phyloP scores from a whole-genome alignment of 2,329 filamentous ascomycete genomes.

The Cercospora sp. region DNA sequence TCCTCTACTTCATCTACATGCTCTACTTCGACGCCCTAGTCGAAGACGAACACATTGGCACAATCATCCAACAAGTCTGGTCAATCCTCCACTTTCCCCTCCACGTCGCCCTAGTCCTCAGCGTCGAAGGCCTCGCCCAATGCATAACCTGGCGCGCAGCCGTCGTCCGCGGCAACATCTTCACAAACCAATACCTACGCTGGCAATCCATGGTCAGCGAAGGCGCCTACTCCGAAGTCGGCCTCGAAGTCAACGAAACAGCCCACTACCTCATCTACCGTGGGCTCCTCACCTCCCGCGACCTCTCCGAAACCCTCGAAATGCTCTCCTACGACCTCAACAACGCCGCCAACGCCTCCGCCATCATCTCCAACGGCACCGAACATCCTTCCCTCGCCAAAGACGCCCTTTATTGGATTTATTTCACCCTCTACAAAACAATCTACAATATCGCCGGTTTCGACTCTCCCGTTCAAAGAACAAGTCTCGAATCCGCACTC shows the following conservation, averaged over 20 bases:
- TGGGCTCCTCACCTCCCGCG: slow-evolving; percentile 16
- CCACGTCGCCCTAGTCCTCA: slow-evolving; percentile 27
- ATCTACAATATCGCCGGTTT: slow-evolving; percentile 24
- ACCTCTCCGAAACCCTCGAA: slow-evolving; percentile 14
- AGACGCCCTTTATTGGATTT: slow-evolving; percentile 15
- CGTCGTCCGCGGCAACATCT: slow-evolving; percentile 18
- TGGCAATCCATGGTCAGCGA: not conserved
- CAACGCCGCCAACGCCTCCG: slow-evolving; percentile 16
- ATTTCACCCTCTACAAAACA: slow-evolving; percentile 20
- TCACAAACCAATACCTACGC: slow-evolving; percentile 9
- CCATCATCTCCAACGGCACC: slow-evolving; percentile 12
- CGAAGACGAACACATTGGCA: slow-evolving; percentile 29
- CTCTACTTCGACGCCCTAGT: slow-evolving; percentile 31
- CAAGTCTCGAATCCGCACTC: not conserved
- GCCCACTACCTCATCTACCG: slow-evolving; percentile 19
- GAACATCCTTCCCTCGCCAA: slow-evolving; percentile 1
- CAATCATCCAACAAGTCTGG: slow-evolving; percentile 32
- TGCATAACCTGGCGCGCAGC: slow-evolving; percentile 39
- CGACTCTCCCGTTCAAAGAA: slow-evolving; percentile 9
- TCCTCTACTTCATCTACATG: slow-evolving; percentile 38
- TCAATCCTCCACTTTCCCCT: slow-evolving; percentile 32
- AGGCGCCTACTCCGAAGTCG: slow-evolving; percentile 12
- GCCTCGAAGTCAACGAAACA: slow-evolving; percentile 15
- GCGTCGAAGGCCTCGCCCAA: slow-evolving; percentile 34
- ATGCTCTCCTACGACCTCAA: slow-evolving; percentile 8